Base-by-base conservation (phyloP, 2,329 filamentous ascomycete species). In the Penicillium sp. region DNA sequence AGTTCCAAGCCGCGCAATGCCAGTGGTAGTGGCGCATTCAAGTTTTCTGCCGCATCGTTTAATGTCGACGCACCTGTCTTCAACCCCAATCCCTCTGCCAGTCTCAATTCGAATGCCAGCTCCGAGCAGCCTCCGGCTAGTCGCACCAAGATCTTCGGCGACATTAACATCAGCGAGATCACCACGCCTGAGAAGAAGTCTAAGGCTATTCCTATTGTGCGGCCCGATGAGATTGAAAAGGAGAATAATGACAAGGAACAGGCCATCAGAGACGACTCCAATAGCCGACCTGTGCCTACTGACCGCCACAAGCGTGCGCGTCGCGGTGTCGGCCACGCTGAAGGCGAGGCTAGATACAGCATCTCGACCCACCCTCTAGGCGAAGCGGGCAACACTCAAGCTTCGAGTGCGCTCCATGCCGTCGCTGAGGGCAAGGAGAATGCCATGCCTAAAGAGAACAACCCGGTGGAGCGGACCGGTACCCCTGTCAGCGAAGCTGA, bases 151-250 rank as follows among this genome's bases (percentile, higher is more conserved):
- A 89, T 91, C 63, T 91, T 91, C 68, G 81, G 85, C 46, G 86
- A 86, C 40, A 87, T 92, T 61, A 82, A 79, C 52, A 72, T 80
- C 32, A 79, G 81, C 15, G 86, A 90, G 23, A 80, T 85, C 47
- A 75, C 84, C 29, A 88, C 88, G 65, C 82, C 86, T 7, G 71
- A 75, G 0, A 91, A 89, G 74, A 86, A 85, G 63, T 90, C 87
- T 5, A 97, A 94, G 75, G 91, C 91, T 10, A 83, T 96, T 52
- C 89, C 91, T 0, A 95, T 96, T 59, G 75, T 93, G 10, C 81
- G 80, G 38, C 89, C 89, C 1, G 79, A 85, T 54, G 85, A 79
- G 63, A 74, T 60, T 55, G 77, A 78, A 61, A 71, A 77, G 59
- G 72, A 70, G 2, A 68, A 72, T 46, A 65, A 68, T 29, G 68